Base-by-base conservation (phyloP, 2,329 filamentous ascomycete species). In the Fusarium agapanthi region DNA sequence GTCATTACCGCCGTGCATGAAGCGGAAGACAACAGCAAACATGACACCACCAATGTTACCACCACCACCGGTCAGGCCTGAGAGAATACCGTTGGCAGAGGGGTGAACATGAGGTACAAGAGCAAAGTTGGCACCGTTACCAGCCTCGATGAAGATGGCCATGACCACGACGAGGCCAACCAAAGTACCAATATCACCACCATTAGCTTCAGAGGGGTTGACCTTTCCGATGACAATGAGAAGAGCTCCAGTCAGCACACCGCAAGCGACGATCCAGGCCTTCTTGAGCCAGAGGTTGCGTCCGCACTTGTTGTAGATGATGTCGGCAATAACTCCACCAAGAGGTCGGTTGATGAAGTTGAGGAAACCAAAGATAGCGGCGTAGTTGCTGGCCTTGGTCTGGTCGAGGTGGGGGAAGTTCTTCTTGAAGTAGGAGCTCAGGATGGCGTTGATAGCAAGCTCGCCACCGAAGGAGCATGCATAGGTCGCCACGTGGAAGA, bases 91-190 rank as follows among this genome's bases (percentile, higher is more conserved):
- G 81, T 97, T 97, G 67, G 94, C 93, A 68, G 87, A 88, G 2
- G 94, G 93, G 81, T 95, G 92, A 3, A 97, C 92, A 79, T 97
- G 95, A 7, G 95, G 94, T 30, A 97, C 92, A 11, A 97, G 87
- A 0, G 93, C 90, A 81, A 96, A 97, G 83, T 93, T 96, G 44
- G 93, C 91, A 1, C 95, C 95, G 79, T 97, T 97, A 45, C 91
- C 91, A 5, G 92, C 93, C 80, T 97, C 94, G 47, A 95, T 83
- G 84, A 97, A 97, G 79, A 97, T 87, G 2, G 93, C 93, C 83
- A 95, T 88, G 15, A 93, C 88, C 3, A 91, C 91, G 14, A 97
- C 84, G 11, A 97, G 89, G 3, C 93, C 93, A 62, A 96, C 90
- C 86, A 97, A 91, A 6, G 88, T 90, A 12, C 86, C 82, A 20